phyloP scores from a whole-genome alignment of 306 rosid species.

The Mimosa bimucronata region DNA sequence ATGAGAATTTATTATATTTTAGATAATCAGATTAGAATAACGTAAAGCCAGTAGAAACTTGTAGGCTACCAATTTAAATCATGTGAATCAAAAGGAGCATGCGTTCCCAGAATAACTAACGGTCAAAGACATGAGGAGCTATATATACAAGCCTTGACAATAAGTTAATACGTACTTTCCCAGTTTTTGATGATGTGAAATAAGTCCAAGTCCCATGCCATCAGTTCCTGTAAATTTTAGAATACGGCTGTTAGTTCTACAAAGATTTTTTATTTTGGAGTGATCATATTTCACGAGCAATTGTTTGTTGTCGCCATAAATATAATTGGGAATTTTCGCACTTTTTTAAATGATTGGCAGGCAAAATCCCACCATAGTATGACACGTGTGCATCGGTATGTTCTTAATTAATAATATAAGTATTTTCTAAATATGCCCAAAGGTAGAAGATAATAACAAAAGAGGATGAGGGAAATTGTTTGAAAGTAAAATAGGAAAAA shows the following conservation, averaged over 20 bases:
- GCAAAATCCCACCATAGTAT: too few relatives aligned
- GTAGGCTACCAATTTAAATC: slow-evolving; percentile 23
- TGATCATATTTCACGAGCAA: not conserved
- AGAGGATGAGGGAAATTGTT: too few relatives aligned
- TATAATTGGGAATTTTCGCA: too few relatives aligned
- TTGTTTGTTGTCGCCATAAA: slow-evolving; percentile 8
- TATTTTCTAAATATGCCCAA: too few relatives aligned
- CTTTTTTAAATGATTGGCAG: too few relatives aligned
- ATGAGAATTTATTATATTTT: slow-evolving; percentile 19
- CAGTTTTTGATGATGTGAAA: slow-evolving; percentile 62
- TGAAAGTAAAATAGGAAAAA: too few relatives aligned
- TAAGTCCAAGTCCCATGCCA: slow-evolving; percentile 86
- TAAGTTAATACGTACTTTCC: slow-evolving; percentile 62
- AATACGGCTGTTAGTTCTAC: slow-evolving; percentile 19
- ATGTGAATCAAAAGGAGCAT: slow-evolving; percentile 5
- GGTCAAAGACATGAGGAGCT: not conserved
- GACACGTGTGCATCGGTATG: too few relatives aligned
- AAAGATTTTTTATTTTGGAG: not conserved
- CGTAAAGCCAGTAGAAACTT: slow-evolving; percentile 24
- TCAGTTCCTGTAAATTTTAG: slow-evolving; percentile 62
- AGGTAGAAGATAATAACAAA: too few relatives aligned
- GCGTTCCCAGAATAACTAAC: not conserved
- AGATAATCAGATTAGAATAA: slow-evolving; percentile 16
- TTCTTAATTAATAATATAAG: too few relatives aligned
- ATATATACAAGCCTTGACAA: too few relatives aligned